Conservation (phyloP, 805 yeast species). For the Sugiyamaella lignohabitans region DNA sequence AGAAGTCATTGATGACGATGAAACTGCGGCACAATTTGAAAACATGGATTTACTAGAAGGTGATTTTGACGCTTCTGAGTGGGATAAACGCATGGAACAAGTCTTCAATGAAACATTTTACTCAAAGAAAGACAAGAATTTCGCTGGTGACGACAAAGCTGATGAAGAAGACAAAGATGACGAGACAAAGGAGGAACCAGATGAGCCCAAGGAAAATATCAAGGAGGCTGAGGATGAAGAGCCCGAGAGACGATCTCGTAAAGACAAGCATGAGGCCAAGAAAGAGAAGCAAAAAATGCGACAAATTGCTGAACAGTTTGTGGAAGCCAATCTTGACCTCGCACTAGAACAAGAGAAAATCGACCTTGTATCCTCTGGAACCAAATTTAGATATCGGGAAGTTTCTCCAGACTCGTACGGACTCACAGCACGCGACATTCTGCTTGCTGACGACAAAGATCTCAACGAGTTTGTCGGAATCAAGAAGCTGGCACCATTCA, state of each 20-base stretch:
- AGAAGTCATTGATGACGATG: conserved; percentile 62
- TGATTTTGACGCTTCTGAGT: conserved; percentile 83
- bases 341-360: conserved; percentile 18
- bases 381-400: conserved; percentile 78
- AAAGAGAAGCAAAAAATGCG: conserved; percentile 55
- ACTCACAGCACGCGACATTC: conserved; percentile 73
- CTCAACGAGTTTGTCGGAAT: conserved; percentile 80
- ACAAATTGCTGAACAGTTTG: conserved; percentile 67
- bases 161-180: conserved; percentile 34
- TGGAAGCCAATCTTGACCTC: conserved; percentile 63
- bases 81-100: conserved; percentile 83
- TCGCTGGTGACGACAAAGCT: conserved; percentile 38
- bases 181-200: conserved; percentile 16
- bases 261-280: conserved; percentile 54
- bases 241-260: conserved; percentile 19
- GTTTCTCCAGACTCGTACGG: conserved; percentile 95
- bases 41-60: conserved; percentile 64
- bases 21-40: conserved; percentile 59
- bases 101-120: conserved; percentile 83
- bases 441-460: conserved; percentile 81
- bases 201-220: conserved; percentile 22
- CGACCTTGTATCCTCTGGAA: conserved; percentile 36
- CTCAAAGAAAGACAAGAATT: conserved; percentile 38
- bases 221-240: conserved; percentile 20
- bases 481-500: conserved; percentile 89